Evolutionary conservation across 371 early-diverging fungal species (phyloP).

Genomic region (Mortierella sp.): DNA sequence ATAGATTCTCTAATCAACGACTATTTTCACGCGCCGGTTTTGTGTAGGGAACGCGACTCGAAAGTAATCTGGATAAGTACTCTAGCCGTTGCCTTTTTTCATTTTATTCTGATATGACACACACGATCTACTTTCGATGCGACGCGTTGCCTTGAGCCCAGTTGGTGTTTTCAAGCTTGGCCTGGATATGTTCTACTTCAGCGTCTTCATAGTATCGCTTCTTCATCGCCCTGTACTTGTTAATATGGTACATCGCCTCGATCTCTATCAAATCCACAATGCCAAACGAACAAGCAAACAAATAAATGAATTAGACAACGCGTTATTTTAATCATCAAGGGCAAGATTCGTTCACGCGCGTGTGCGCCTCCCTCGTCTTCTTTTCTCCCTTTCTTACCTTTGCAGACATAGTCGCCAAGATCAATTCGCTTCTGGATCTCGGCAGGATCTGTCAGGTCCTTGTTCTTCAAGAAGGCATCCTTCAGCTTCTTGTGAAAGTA

Average conservation of each 20-base stretch:
- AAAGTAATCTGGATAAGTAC: no score
- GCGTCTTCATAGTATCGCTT: slow-evolving; percentile 64
- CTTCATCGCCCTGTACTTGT: slow-evolving; percentile 78
- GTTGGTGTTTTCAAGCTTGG: slow-evolving; percentile 28
- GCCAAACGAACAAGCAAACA: neutral
- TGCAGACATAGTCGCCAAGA: slow-evolving; percentile 73
- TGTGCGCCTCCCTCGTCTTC: no score
- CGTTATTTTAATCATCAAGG: no score
- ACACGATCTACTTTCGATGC: neutral
- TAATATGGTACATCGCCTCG: slow-evolving; percentile 80
- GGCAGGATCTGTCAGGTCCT: slow-evolving; percentile 62
- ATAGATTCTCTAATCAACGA: no score
- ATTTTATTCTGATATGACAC: neutral
- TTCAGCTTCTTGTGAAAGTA: slow-evolving; percentile 73
- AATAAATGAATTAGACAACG: neutral
- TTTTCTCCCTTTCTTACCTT: slow-evolving; percentile 57
- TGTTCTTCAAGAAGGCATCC: slow-evolving; percentile 76
- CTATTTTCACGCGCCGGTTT: no score
- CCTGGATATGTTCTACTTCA: slow-evolving; percentile 32
- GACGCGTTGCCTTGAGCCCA: slow-evolving; percentile 27
- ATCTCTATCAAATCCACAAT: slow-evolving; percentile 70
- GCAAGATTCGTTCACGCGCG: no score
- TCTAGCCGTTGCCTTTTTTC: neutral
- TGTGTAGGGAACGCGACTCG: neutral
- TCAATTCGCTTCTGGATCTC: slow-evolving; percentile 75